Conservation (phyloP, 257 asterid genomes). For the Linaria vulgaris region DNA sequence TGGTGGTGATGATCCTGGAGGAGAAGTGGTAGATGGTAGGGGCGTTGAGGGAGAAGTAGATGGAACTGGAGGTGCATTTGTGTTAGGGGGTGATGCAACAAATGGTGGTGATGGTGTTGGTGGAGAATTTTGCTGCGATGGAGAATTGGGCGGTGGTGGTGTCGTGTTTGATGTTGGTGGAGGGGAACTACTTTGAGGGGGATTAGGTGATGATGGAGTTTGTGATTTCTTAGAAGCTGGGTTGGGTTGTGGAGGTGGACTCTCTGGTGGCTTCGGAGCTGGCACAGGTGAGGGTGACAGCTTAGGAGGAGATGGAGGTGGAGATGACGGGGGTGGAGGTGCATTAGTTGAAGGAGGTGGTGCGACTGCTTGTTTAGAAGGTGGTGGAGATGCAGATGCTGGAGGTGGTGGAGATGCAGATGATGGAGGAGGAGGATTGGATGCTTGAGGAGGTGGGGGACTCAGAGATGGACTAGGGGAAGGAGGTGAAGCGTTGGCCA, state of each 20-base stretch:
- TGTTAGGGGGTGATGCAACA: too few relatives aligned
- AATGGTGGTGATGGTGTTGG: constrained; percentile 50
- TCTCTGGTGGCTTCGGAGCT: constrained; percentile 27
- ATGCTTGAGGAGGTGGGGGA: constrained; percentile 39
- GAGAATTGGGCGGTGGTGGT: constrained; percentile 47
- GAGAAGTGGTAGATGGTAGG: constrained; percentile 33
- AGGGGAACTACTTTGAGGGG: too few relatives aligned
- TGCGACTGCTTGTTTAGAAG: constrained; percentile 22
- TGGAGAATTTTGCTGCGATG: constrained; percentile 46
- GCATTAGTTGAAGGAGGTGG: constrained; percentile 35
- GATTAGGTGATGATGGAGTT: constrained; percentile 27
- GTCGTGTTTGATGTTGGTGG: too few relatives aligned
- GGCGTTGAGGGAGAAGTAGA: constrained; percentile 30
- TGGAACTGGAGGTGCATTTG: constrained; percentile 25
- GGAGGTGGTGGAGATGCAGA: constrained; percentile 15
- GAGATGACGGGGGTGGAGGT: constrained; percentile 34
- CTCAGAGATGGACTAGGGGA: constrained; percentile 18
- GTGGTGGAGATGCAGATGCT: constrained; percentile 24
- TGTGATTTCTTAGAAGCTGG: constrained; percentile 31
- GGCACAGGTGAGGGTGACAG: constrained; percentile 10
- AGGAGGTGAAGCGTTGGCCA: constrained; percentile 20
- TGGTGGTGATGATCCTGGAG: constrained; percentile 36
- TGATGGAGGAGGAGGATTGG: constrained; percentile 29
- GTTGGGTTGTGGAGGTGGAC: constrained; percentile 37
- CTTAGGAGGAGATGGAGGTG: constrained; percentile 30